phyloP scores from a whole-genome alignment of 2,329 filamentous ascomycete species.

The Diplocarpon mali region DNA sequence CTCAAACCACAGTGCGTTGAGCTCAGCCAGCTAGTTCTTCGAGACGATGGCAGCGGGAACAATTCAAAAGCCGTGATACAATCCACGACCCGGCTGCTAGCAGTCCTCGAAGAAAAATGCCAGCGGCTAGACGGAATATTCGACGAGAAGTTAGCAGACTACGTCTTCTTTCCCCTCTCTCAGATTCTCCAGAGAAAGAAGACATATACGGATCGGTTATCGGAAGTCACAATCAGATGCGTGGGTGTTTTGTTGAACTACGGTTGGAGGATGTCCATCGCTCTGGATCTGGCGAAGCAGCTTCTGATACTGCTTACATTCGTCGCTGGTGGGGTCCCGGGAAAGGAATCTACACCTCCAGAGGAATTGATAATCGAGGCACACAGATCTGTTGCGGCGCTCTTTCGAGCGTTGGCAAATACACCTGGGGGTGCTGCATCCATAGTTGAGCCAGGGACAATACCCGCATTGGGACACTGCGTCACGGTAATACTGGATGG shows the following conservation, averaged over 20 bases:
- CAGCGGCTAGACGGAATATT: conserved; percentile 41
- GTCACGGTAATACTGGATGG: conserved; percentile 72
- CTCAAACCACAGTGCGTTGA: conserved; percentile 52
- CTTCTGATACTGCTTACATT: conserved; percentile 77
- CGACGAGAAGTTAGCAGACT: conserved; percentile 80
- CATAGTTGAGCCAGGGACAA: conserved; percentile 45
- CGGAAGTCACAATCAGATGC: conserved; percentile 70
- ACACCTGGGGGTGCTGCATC: conserved; percentile 38
- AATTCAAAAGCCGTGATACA: conserved; percentile 35
- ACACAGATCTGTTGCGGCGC: conserved; percentile 55
- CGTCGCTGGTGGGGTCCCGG: conserved; percentile 63
- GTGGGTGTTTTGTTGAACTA: conserved; percentile 60
- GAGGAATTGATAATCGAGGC: conserved; percentile 69
- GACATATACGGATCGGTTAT: conserved; percentile 55
- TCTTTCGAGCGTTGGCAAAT: conserved; percentile 50
- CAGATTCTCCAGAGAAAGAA: conserved; percentile 72
- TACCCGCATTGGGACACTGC: conserved; percentile 72
- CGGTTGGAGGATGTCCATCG: conserved; percentile 68
- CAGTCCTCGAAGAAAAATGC: conserved; percentile 32
- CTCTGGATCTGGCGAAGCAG: conserved; percentile 66
- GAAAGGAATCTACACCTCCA: conserved; percentile 35
- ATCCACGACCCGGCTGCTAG: conserved; percentile 35
- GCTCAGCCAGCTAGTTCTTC: conserved; percentile 46
- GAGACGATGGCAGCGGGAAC: conserved; percentile 33
- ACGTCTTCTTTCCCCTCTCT: conserved; percentile 86